A percentile compares a stretch with the other conserved stretches of the same genome.
phyloP scores from a whole-genome alignment of 805 yeast genomes.

The Tanozyma kutaoensis region DNA sequence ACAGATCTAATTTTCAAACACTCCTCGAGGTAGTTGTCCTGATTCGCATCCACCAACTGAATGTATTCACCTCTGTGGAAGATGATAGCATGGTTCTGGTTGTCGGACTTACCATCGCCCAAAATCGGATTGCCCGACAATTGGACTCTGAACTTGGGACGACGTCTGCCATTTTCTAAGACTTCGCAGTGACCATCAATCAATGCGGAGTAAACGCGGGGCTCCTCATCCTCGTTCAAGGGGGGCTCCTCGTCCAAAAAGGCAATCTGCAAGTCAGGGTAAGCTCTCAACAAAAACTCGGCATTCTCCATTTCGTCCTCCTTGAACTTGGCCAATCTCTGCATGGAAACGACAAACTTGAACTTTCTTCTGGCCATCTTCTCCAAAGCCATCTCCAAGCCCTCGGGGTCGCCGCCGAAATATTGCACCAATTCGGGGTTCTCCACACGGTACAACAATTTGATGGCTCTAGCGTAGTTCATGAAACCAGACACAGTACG shows the following conservation, averaged over 20 bases:
- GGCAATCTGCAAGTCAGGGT: conserved; percentile 81
- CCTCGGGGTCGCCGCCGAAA: conserved; percentile 98
- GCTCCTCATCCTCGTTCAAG: conserved; percentile 45
- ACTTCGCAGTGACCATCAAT: conserved; percentile 72
- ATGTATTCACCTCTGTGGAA: conserved; percentile 79
- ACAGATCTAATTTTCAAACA: conserved; percentile 74
- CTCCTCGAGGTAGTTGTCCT: conserved; percentile 77
- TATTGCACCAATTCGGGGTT: conserved; percentile 91
- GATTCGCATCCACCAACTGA: conserved; percentile 78
- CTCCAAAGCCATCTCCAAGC: conserved; percentile 87
- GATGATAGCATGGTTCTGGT: conserved; percentile 69
- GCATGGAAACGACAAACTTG: conserved; percentile 75
- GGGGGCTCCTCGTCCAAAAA: conserved; percentile 91
- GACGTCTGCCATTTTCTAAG: conserved; percentile 43
- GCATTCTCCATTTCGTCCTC: conserved; percentile 70
- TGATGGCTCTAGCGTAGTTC: conserved; percentile 96
- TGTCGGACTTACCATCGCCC: conserved; percentile 85
- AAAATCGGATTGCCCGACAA: conserved; percentile 75
- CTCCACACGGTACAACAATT: conserved; percentile 85
- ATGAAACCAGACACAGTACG: conserved; percentile 97
- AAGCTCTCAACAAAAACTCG: conserved; percentile 68
- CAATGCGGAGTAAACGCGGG: conserved; percentile 61
- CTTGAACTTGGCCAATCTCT: conserved; percentile 59
- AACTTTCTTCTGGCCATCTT: conserved; percentile 77
- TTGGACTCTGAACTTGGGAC: conserved; percentile 66